These are phyloP conservation scores for Kitagawia praeruptora DNA, from an alignment of 129 eudicot genomes.

Conservation along the genomic window DNA sequence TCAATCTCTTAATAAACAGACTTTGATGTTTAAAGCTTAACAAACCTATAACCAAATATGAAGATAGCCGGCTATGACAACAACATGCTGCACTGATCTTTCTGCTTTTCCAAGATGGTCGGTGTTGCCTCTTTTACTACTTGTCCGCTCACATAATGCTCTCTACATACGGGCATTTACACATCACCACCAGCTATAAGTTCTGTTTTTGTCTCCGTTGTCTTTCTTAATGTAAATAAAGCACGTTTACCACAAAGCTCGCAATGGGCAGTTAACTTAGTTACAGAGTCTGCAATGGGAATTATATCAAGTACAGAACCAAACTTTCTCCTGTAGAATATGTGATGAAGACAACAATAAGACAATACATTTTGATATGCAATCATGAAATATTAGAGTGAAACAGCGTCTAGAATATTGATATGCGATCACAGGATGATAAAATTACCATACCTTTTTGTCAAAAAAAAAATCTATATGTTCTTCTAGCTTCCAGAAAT, in stretches of 20 bases:
- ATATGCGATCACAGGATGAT: background rate
- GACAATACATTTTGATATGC: no score
- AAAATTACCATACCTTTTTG: background rate
- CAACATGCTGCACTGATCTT: conserved; percentile 29
- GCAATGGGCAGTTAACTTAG: conserved; percentile 75
- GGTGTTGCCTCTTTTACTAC: conserved; percentile 66
- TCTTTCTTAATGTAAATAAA: conserved; percentile 81
- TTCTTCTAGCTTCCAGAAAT: background rate
- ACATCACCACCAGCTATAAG: conserved; percentile 91
- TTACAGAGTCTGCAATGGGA: conserved; percentile 86
- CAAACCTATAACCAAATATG: no score
- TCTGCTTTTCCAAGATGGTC: conserved; percentile 43
- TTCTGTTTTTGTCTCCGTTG: conserved; percentile 70
- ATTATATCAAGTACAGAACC: conserved; percentile 89
- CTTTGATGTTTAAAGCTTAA: no score
- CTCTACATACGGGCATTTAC: conserved; percentile 97
- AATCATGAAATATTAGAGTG: no score
- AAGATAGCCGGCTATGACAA: conserved; percentile 5
- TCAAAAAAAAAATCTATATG: background rate
- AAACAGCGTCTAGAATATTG: no score
- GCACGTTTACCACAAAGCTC: conserved; percentile 92
- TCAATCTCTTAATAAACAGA: no score
- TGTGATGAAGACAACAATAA: background rate
- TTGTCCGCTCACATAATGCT: conserved; percentile 84
- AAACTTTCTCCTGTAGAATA: conserved; percentile 69